Conservation (phyloP, 164 flowering plant genomes). For the Cinnamomum chago region DNA sequence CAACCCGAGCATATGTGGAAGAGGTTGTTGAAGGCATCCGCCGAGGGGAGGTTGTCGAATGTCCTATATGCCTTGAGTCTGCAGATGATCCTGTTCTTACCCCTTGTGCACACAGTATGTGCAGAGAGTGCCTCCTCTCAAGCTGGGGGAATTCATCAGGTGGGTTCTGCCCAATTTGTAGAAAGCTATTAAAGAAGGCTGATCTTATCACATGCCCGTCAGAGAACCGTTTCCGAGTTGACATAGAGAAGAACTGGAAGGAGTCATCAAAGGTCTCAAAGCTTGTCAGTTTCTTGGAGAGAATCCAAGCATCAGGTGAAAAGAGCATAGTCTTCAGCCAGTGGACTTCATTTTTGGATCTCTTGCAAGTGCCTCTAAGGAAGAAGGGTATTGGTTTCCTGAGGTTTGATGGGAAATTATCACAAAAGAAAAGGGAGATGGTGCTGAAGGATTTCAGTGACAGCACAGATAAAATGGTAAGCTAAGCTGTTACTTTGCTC, state of each 20-base stretch:
- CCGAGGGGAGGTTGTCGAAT: conserved; percentile 55
- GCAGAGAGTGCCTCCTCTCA: conserved; percentile 75
- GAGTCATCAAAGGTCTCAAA: conserved; percentile 64
- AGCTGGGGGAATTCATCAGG: conserved; percentile 49
- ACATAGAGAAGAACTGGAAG: conserved; percentile 63
- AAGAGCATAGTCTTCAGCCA: conserved; percentile 84
- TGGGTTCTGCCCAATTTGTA: conserved; percentile 71
- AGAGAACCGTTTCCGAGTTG: conserved; percentile 47
- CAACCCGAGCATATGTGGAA: conserved; percentile 58
- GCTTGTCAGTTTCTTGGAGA: conserved; percentile 56
- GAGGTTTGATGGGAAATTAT: conserved; percentile 66
- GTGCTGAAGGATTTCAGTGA: conserved; percentile 68
- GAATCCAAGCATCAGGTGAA: conserved; percentile 34
- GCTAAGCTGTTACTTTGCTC: background rate
- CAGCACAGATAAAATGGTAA: conserved; percentile 48
- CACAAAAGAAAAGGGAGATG: conserved; percentile 56
- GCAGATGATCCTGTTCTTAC: conserved; percentile 78
- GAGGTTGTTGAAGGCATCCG: conserved; percentile 67
- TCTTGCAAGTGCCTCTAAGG: conserved; percentile 57
- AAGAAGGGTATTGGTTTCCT: conserved; percentile 48
- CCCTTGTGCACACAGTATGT: conserved; percentile 77
- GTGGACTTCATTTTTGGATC: conserved; percentile 85
- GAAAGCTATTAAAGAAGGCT: conserved; percentile 36
- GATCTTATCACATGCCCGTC: conserved; percentile 79
- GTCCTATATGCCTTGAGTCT: conserved; percentile 79